phyloP scores from a whole-genome alignment of 1,284 basidiomycete genomes.

The Ceratobasidium sp. region DNA sequence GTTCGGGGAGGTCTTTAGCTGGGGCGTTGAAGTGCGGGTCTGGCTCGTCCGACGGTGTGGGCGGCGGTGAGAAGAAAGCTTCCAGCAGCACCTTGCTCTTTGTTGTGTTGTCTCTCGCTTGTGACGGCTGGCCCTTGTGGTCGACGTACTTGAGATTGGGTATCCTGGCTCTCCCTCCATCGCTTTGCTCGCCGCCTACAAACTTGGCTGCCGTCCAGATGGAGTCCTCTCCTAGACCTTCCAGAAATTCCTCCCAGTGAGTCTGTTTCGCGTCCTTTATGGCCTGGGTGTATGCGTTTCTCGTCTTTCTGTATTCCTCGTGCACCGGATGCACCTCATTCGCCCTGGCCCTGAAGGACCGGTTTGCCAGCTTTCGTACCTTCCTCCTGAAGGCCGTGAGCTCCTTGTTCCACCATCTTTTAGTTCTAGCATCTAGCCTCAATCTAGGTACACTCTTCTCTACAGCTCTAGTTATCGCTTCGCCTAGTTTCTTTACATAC shows the following conservation, averaged over 20 bases:
- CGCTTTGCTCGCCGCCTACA: background rate
- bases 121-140: background rate
- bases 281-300: conserved; percentile 22
- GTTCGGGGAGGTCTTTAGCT: background rate
- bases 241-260: conserved; percentile 38
- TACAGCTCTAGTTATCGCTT: too few relatives aligned
- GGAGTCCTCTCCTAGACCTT: too few relatives aligned
- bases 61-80: conserved; percentile 41
- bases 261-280: conserved; percentile 10
- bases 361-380: background rate
- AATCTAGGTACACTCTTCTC: too few relatives aligned
- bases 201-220: conserved; percentile 37
- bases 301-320: too few relatives aligned
- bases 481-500: too few relatives aligned
- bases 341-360: background rate
- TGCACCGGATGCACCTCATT: background rate
- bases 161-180: background rate
- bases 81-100: conserved; percentile 30
- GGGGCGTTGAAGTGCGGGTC: background rate
- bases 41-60: background rate
- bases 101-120: background rate
- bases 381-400: conserved; percentile 19
- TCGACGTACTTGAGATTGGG: conserved; percentile 15
- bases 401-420: conserved; percentile 38
- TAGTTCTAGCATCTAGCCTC: too few relatives aligned